phyloP scores from a whole-genome alignment of 139 green algal genomes.

The Micractinium sp. region DNA sequence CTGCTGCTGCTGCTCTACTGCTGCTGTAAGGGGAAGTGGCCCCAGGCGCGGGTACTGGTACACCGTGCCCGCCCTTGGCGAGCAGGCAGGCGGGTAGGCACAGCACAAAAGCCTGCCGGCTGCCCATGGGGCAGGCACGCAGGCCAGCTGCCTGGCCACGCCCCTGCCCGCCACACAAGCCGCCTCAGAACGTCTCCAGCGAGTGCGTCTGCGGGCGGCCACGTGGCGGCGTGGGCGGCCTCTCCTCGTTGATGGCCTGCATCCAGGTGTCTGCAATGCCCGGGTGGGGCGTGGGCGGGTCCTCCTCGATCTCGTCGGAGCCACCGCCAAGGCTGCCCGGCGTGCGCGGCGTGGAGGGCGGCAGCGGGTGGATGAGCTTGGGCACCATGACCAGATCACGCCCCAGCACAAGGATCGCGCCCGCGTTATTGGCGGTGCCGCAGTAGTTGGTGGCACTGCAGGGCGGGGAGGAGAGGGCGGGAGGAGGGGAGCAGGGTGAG shows the following conservation, averaged over 20 bases:
- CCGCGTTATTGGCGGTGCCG: conserved; percentile 97
- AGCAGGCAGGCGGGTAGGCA: background rate
- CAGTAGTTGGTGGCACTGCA: conserved; percentile 97
- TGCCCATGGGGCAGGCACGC: background rate
- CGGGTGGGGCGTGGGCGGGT: conserved; percentile 66
- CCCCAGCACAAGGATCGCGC: conserved; percentile 65
- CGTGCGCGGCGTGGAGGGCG: conserved; percentile 77
- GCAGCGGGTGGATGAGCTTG: conserved; percentile 99
- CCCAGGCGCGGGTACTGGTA: background rate
- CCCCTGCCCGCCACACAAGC: background rate
- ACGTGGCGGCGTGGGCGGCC: conserved; percentile 89
- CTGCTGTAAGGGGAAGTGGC: background rate
- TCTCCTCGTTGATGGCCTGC: conserved; percentile 87
- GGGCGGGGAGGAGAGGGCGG: background rate
- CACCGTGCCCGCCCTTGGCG: background rate
- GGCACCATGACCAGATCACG: conserved; percentile 88
- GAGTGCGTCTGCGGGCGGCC: conserved; percentile 60
- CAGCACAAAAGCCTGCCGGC: background rate
- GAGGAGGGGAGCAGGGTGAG: background rate
- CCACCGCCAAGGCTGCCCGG: conserved; percentile 47
- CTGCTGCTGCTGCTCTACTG: background rate
- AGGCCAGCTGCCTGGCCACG: background rate
- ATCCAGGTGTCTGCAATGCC: conserved; percentile 59
- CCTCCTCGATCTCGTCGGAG: conserved; percentile 58
- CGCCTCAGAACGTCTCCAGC: conserved; percentile 35